Evolutionary conservation across 495 filamentous ascomycete species (phyloP).

Genomic region (Pyrenopolyporus hunteri): DNA sequence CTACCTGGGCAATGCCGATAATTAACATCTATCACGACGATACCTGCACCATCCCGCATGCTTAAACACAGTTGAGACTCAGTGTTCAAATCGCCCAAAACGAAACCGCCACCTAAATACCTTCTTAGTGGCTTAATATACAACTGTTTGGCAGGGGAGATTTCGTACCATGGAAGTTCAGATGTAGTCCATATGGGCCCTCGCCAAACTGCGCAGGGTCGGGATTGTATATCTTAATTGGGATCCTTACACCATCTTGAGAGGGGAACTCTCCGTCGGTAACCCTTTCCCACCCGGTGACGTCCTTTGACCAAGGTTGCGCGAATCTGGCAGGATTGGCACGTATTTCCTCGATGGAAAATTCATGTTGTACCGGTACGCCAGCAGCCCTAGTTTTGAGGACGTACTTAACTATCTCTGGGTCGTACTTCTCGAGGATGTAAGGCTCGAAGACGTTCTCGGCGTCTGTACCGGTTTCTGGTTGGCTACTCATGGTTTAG

Average conservation of each 20-base stretch:
- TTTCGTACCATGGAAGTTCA: conserved; percentile 55
- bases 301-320: conserved; percentile 45
- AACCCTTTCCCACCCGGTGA: conserved; percentile 45
- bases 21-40: conserved; percentile 56
- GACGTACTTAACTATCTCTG: conserved; percentile 24
- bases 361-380: conserved; percentile 39
- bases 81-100: conserved; percentile 53
- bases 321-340: conserved; percentile 47
- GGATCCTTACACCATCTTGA: conserved; percentile 49
- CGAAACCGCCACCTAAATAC: conserved; percentile 49
- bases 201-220: conserved; percentile 43
- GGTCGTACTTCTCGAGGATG: conserved; percentile 26
- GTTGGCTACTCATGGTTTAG: not conserved
- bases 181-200: conserved; percentile 54
- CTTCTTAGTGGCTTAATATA: not conserved
- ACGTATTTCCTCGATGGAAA: conserved; percentile 52
- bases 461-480: not conserved
- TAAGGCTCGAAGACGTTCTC: conserved; percentile 34
- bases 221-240: conserved; percentile 54
- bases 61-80: conserved; percentile 53
- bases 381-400: conserved; percentile 14
- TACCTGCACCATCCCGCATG: conserved; percentile 50
- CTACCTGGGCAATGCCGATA: conserved; percentile 58
- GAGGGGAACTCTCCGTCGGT: conserved; percentile 46
- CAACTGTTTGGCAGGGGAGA: not conserved